These are phyloP conservation scores for Spathaspora sp. DNA, from an alignment of 805 yeast genomes.

Conservation along the genomic window DNA sequence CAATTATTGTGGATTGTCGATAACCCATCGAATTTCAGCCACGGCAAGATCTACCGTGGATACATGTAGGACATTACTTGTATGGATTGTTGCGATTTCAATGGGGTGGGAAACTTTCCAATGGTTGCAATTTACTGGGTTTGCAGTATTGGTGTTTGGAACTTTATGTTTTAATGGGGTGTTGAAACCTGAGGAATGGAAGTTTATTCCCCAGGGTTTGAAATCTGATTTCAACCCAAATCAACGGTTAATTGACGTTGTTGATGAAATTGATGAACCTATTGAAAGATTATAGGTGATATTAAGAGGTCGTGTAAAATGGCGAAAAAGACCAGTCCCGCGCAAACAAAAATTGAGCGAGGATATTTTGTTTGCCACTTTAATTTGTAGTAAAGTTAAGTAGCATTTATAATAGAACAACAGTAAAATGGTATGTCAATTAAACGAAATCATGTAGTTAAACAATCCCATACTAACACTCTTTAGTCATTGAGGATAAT, in stretches of 20 bases:
- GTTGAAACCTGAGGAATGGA: slow-evolving; percentile 47
- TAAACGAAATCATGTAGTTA: not conserved
- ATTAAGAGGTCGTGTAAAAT: not conserved
- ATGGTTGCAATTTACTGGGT: slow-evolving; percentile 61
- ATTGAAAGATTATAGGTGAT: slow-evolving; percentile 19
- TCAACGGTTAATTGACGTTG: slow-evolving; percentile 19
- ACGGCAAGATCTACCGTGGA: slow-evolving; percentile 79
- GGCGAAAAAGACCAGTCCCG: not conserved
- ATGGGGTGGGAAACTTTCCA: slow-evolving; percentile 76
- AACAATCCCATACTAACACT: not conserved
- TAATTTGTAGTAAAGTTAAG: not conserved
- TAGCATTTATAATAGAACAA: no score
- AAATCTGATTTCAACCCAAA: slow-evolving; percentile 7
- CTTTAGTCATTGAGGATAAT: slow-evolving; percentile 48
- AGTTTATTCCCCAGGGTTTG: slow-evolving; percentile 37
- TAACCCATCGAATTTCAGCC: slow-evolving; percentile 65
- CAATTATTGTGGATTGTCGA: slow-evolving; percentile 69
- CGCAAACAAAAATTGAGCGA: not conserved
- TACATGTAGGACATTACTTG: slow-evolving; percentile 69
- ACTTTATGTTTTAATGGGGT: slow-evolving; percentile 74
- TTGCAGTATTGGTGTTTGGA: slow-evolving; percentile 60
- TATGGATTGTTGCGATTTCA: slow-evolving; percentile 66
- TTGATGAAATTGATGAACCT: slow-evolving; percentile 28
- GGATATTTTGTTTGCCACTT: slow-evolving; percentile 1
- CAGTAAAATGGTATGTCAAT: slow-evolving; percentile 4